Evolutionary conservation across 2,329 filamentous ascomycete genomes (phyloP), one percentile per base, ranked within the genome.

Genomic region (Geosmithia morbida): DNA sequence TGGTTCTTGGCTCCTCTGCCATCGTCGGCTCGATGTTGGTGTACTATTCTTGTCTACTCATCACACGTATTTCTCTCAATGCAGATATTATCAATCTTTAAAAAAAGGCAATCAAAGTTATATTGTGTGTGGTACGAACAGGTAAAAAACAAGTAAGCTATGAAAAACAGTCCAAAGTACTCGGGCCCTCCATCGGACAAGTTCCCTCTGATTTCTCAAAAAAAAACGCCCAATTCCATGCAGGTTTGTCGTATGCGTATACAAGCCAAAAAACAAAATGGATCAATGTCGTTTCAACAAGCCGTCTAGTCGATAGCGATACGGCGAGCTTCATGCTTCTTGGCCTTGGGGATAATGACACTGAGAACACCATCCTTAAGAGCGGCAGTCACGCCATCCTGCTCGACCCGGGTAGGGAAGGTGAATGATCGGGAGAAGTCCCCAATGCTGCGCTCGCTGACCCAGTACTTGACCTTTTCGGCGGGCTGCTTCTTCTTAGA

Each of bases 391-490:
- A 87, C 81, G 2, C 57, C 64, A 16, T 79, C 75, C 55, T 77
- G 72, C 57, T 84, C 77, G 51, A 87, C 72, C 26, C 72, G 74
- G 46, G 65, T 64, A 1, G 81, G 79, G 68, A 87, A 86, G 60
- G 68, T 75, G 67, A 86, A 86, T 50, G 71, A 76, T 52, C 83
- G 75, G 45, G 75, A 71, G 66, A 86, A 87, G 53, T 80, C 72
- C 59, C 82, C 82, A 49, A 81, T 66, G 50, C 70, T 74, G 55
- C 80, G 78, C 66, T 85, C 81, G 37, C 71, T 69, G 51, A 81
- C 67, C 85, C 85, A 90, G 72, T 81, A 89, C 64, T 78, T 81
- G 55, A 68, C 63, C 43, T 67, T 63, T 50, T 70, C 65, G 45
- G 60, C 58, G 19, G 49, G 48, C 49, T 56, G 53, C 45, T 57